Conservation (phyloP, 805 yeast genomes). For the Wickerhamiella galacta region DNA sequence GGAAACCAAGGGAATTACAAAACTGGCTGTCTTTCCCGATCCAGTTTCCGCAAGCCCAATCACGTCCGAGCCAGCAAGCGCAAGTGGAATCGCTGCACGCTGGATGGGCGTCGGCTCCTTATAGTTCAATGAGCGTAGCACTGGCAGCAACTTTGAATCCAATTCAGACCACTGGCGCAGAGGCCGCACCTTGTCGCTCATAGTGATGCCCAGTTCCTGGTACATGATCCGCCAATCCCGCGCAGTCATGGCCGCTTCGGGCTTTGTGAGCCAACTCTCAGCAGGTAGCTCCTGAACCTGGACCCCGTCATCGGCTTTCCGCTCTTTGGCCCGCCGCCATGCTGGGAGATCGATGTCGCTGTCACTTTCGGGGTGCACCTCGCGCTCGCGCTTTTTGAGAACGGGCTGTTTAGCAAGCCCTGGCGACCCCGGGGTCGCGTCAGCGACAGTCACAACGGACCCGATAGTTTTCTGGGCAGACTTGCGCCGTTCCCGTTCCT, state of each 20-base stretch:
- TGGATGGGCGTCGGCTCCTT: constrained; percentile 78
- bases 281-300: constrained; percentile 11
- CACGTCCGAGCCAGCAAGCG: constrained; percentile 41
- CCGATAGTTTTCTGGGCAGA: no score
- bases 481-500: constrained; percentile 6
- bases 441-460: no score
- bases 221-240: constrained; percentile 83
- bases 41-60: constrained; percentile 95
- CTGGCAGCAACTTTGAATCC: constrained; percentile 26
- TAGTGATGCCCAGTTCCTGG: constrained; percentile 59
- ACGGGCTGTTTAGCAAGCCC: no score
- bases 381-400: no score
- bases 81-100: constrained; percentile 69
- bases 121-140: constrained; percentile 26
- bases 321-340: no score
- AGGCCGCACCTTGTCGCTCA: constrained; percentile 38
- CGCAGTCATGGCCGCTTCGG: constrained; percentile 39
- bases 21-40: constrained; percentile 84
- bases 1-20: constrained; percentile 52
- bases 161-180: constrained; percentile 62
- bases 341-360: no score
- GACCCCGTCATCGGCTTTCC: no score
- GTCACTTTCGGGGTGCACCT: no score
- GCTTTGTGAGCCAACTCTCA: constrained; percentile 8
- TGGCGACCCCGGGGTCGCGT: no score